Evolutionary conservation across 371 early-diverging fungal genomes (phyloP), one percentile per base, ranked within the genome.

Genomic region (Zychaea mexicana): DNA sequence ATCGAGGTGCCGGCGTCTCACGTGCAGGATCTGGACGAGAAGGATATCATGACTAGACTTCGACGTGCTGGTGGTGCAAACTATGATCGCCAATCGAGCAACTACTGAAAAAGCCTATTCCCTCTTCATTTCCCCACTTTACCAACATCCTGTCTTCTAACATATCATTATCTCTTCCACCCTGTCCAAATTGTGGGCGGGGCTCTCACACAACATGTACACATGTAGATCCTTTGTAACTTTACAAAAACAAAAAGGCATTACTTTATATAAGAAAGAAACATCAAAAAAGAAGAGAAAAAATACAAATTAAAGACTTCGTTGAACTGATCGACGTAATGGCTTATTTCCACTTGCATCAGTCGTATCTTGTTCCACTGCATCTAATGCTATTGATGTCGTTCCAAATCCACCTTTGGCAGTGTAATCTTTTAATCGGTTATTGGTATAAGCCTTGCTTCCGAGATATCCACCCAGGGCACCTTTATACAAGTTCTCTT

Each of bases 1-100:
- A 87, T 93, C 53, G 94, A 95, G 72, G 71, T 94, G 17, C 79
- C 89, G 22, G 94, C 93, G 1, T 76, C 77, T 32, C 76, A 76
- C 17, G 56, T 52, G 9, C 62, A 71, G 7, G 89, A 88, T 27
- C 60, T 90, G 36, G 76, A 74, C 6, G 85, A 83, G 45, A 67
- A 81, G 2, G 86, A 83, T 15, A 69, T 90, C 24, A 62, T 84
- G 68, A 72, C 78, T n/a, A 68, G 68, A 67, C 80, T 90, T 64
- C 78, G 79, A 62, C 84, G 82, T 66, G 90, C 90, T 55, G 85
- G 86, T 57, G 90, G 90, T 65, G 90, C 90, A 17, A 88, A 88
- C 66, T 89, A 88, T 65, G 88, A 89, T 77, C 71, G 90, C 66
- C 86, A 84, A 63, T 52, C 79, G 13, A 80, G 79, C 49, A 65